Evolutionary conservation across 2,329 filamentous ascomycete species (phyloP).

Genomic region (Mycosphaerella sp.): DNA sequence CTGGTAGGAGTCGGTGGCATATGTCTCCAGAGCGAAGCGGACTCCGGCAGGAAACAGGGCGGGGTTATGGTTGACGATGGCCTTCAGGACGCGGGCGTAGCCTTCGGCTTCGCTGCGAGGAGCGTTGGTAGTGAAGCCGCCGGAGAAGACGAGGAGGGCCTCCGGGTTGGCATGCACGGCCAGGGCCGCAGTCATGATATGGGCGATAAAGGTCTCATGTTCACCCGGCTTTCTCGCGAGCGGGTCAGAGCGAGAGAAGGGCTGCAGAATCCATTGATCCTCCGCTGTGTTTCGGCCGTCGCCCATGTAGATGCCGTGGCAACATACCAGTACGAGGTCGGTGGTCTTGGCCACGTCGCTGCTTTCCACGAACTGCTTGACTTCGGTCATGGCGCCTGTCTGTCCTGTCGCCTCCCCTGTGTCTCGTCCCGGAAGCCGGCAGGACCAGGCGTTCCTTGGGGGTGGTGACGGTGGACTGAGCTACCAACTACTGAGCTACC

Average conservation of each 20-base stretch:
- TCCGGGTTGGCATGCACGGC: constrained; percentile 41
- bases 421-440: background rate
- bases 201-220: constrained; percentile 69
- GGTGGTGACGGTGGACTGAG: too few relatives aligned
- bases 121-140: constrained; percentile 45
- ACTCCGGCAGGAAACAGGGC: constrained; percentile 17
- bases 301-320: constrained; percentile 71
- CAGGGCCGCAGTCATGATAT: constrained; percentile 60
- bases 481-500: too few relatives aligned
- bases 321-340: constrained; percentile 71
- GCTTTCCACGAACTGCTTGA: constrained; percentile 17
- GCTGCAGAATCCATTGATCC: constrained; percentile 58
- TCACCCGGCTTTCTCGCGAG: constrained; percentile 52
- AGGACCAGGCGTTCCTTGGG: too few relatives aligned
- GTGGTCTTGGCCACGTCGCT: constrained; percentile 20
- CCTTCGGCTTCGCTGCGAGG: constrained; percentile 27
- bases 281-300: constrained; percentile 27
- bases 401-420: too few relatives aligned
- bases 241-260: constrained; percentile 55
- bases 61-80: constrained; percentile 19
- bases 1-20: constrained; percentile 75
- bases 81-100: constrained; percentile 19
- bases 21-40: constrained; percentile 19
- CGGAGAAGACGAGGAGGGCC: constrained; percentile 63
- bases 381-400: constrained; percentile 19